Evolutionary conservation across 2,329 filamentous ascomycete species (phyloP).

Genomic region (Pseudopyricularia javanii): DNA sequence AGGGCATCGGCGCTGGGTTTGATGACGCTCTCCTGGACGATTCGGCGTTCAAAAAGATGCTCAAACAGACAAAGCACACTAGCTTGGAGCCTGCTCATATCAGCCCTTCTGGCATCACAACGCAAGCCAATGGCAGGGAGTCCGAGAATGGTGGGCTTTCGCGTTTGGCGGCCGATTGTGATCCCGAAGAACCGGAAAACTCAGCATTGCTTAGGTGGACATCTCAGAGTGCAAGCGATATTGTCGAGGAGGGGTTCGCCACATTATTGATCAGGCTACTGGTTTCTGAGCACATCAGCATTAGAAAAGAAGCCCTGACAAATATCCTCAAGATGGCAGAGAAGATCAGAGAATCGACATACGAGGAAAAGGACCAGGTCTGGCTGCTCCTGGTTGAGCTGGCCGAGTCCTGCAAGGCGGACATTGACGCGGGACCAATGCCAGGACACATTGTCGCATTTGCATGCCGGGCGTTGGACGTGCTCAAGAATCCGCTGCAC

Average conservation of each 20-base stretch:
- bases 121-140: neutral
- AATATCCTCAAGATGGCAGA: slow-evolving; percentile 54
- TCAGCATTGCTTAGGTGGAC: slow-evolving; percentile 51
- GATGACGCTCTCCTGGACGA: neutral
- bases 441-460: slow-evolving; percentile 69
- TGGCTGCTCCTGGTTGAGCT: slow-evolving; percentile 73
- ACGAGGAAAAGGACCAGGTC: slow-evolving; percentile 65
- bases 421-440: slow-evolving; percentile 43
- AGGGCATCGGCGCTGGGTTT: neutral
- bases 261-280: slow-evolving; percentile 61
- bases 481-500: slow-evolving; percentile 67
- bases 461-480: slow-evolving; percentile 53
- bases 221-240: slow-evolving; percentile 64
- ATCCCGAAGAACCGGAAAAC: slow-evolving; percentile 32
- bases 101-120: neutral
- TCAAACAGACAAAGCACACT: neutral
- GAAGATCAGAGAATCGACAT: slow-evolving; percentile 54
- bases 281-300: slow-evolving; percentile 60
- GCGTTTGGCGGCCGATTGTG: neutral
- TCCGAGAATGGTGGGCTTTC: neutral
- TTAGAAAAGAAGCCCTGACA: slow-evolving; percentile 65
- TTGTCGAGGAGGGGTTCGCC: slow-evolving; percentile 66
- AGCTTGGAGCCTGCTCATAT: neutral
- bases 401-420: slow-evolving; percentile 53
- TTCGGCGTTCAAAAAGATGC: neutral